Percentiles rank a stretch among this genome's conserved stretches.
phyloP scores from a whole-genome alignment of 345 rosid species.

The Citrus maxima region DNA sequence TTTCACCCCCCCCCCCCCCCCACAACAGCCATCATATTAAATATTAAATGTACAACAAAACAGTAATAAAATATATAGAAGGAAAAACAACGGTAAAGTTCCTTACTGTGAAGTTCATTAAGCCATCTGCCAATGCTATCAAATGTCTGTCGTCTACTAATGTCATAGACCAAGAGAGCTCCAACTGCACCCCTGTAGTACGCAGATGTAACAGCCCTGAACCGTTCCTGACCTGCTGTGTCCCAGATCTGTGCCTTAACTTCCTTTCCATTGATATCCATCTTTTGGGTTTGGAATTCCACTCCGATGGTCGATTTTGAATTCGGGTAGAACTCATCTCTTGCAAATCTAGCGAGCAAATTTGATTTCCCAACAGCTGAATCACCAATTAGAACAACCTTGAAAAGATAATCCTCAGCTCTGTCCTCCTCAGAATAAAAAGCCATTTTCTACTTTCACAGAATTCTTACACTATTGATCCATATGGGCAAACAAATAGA shows the following conservation, averaged over 20 bases:
- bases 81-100: neutral
- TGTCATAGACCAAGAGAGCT: slow-evolving; percentile 92
- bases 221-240: slow-evolving; percentile 98
- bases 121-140: slow-evolving; percentile 95
- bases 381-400: slow-evolving; percentile 88
- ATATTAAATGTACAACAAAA: neutral
- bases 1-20: neutral
- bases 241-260: slow-evolving; percentile 98
- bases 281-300: slow-evolving; percentile 95
- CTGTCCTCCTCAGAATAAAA: slow-evolving; percentile 68
- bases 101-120: slow-evolving; percentile 95
- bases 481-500: slow-evolving; percentile 32
- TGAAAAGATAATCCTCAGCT: slow-evolving; percentile 92
- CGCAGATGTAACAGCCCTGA: slow-evolving; percentile 96
- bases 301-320: slow-evolving; percentile 98
- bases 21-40: neutral
- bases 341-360: slow-evolving; percentile 95
- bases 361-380: slow-evolving; percentile 98
- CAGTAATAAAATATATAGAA: neutral
- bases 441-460: slow-evolving; percentile 57
- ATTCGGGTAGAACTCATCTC: slow-evolving; percentile 89
- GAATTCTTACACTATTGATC: slow-evolving; percentile 36
- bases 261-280: slow-evolving; percentile 87
- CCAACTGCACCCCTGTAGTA: slow-evolving; percentile 98
- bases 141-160: slow-evolving; percentile 88